Percentiles rank a stretch among this genome's conserved stretches.
Evolutionary conservation across 2,329 filamentous ascomycete species (phyloP).

Genomic region (Emergomyces pasteurianus): DNA sequence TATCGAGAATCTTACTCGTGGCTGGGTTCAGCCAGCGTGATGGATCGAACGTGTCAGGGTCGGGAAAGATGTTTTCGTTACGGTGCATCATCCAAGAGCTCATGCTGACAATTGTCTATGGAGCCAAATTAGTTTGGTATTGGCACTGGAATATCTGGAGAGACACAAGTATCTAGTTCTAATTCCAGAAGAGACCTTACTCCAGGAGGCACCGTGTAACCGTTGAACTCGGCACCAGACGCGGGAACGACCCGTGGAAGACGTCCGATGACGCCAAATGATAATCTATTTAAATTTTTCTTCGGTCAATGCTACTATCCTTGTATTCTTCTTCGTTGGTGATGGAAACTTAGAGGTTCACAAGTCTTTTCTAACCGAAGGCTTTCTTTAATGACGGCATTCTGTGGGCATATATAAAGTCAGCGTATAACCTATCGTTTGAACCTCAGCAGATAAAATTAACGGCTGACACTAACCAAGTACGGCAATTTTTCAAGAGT

Average conservation of each 20-base stretch:
- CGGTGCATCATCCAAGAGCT: not conserved
- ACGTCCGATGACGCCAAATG: constrained; percentile 22
- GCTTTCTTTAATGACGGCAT: constrained; percentile 25
- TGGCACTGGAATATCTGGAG: not conserved
- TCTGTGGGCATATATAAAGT: constrained; percentile 13
- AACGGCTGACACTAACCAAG: not conserved
- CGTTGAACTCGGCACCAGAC: constrained; percentile 21
- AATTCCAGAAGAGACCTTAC: constrained; percentile 9
- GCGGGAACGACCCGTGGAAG: constrained; percentile 25
- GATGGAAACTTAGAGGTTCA: constrained; percentile 2
- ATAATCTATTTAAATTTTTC: constrained; percentile 11
- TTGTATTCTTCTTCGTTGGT: not conserved
- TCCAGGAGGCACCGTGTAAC: constrained; percentile 22
- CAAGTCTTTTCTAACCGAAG: constrained; percentile 20
- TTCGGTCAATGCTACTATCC: not conserved
- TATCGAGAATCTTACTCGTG: not conserved
- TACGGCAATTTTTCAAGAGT: constrained; percentile 21
- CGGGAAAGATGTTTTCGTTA: not conserved
- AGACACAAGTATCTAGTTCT: not conserved
- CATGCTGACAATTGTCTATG: not conserved
- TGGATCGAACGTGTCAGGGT: not conserved
- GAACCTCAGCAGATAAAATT: not conserved
- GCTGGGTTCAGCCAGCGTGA: not conserved
- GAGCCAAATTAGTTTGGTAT: not conserved
- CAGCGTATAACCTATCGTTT: not conserved